These are phyloP conservation scores for Antrodiella citrinella DNA, from an alignment of 768 basidiomycete genomes.

Conservation along the genomic window DNA sequence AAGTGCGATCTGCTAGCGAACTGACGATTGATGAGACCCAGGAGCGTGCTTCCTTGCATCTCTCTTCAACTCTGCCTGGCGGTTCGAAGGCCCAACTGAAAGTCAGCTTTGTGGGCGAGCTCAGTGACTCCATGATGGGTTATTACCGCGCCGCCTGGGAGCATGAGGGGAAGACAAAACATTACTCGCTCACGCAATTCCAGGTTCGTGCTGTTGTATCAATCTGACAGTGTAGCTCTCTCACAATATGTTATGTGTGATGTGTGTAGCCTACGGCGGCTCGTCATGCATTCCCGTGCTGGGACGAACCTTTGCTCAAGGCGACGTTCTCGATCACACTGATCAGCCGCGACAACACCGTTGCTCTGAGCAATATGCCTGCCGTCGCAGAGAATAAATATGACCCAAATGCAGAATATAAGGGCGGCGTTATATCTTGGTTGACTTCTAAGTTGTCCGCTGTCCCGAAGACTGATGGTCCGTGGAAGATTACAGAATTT, in stretches of 20 bases:
- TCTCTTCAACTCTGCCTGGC: slow-evolving; percentile 52
- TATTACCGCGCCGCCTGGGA: slow-evolving; percentile 71
- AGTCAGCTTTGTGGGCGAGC: slow-evolving; percentile 56
- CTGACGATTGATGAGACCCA: slow-evolving; percentile 47
- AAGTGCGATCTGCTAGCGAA: slow-evolving; percentile 35
- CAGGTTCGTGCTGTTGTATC: slow-evolving; percentile 36
- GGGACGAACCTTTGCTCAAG: slow-evolving; percentile 91
- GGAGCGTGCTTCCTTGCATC: slow-evolving; percentile 58
- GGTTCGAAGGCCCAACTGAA: slow-evolving; percentile 65
- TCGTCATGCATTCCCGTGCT: slow-evolving; percentile 76
- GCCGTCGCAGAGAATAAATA: slow-evolving; percentile 50
- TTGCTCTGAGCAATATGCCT: slow-evolving; percentile 85
- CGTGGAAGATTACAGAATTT: slow-evolving; percentile 83
- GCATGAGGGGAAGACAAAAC: slow-evolving; percentile 52
- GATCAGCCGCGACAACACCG: slow-evolving; percentile 69
- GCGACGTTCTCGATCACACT: slow-evolving; percentile 72
- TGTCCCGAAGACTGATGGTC: slow-evolving; percentile 24
- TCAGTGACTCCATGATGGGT: slow-evolving; percentile 71
- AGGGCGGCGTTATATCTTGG: slow-evolving; percentile 12
- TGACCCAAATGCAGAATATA: slow-evolving; percentile 21
- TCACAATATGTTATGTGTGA: too few relatives aligned
- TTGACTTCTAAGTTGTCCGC: slow-evolving; percentile 31
- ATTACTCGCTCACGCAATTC: slow-evolving; percentile 84
- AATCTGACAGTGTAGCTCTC: neutral
- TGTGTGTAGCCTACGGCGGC: slow-evolving; percentile 69